Evolutionary conservation across 2,329 filamentous ascomycete genomes (phyloP).

Genomic region (Calonectria hongkongensis): DNA sequence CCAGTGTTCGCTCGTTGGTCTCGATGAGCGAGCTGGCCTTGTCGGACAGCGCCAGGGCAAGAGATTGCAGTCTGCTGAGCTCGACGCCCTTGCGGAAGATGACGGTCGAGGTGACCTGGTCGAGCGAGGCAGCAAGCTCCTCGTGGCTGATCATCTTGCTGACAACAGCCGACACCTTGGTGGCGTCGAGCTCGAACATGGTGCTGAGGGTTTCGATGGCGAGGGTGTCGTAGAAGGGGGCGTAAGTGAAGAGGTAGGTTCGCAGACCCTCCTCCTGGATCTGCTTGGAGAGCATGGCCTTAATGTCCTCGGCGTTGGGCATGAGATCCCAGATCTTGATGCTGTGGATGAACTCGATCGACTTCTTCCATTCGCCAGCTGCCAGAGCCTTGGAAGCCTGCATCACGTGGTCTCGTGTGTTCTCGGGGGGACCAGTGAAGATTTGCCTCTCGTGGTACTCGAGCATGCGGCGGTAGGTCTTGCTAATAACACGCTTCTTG

Average conservation of each 20-base stretch:
- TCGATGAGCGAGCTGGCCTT: slow-evolving; percentile 98
- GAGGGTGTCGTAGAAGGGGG: slow-evolving; percentile 98
- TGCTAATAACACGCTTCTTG: slow-evolving; percentile 98
- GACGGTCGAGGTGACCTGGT: slow-evolving; percentile 97
- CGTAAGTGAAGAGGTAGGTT: slow-evolving; percentile 99
- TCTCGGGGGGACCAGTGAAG: slow-evolving; percentile 98
- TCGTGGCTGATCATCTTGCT: slow-evolving; percentile 99
- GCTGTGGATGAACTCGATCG: slow-evolving; percentile 92
- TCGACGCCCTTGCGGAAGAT: slow-evolving; percentile 99
- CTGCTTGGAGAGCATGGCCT: slow-evolving; percentile 97
- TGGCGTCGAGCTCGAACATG: slow-evolving; percentile 96
- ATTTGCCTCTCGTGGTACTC: slow-evolving; percentile 99
- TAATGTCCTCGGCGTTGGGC: slow-evolving; percentile 93
- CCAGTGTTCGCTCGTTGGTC: slow-evolving; percentile 96
- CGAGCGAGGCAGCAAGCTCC: slow-evolving; percentile 94
- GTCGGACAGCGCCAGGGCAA: slow-evolving; percentile 94
- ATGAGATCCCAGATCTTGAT: slow-evolving; percentile 99
- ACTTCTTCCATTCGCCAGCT: slow-evolving; percentile 98
- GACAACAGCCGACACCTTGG: slow-evolving; percentile 95
- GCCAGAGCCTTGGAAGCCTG: slow-evolving; percentile 98
- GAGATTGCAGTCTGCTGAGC: slow-evolving; percentile 94
- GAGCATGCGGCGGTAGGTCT: slow-evolving; percentile 99
- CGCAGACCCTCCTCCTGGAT: slow-evolving; percentile 98
- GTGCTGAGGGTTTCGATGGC: slow-evolving; percentile 87
- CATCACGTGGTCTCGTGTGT: slow-evolving; percentile 99